Base-by-base conservation (phyloP, 495 filamentous ascomycete species). In the Neurospora tetraspora region DNA sequence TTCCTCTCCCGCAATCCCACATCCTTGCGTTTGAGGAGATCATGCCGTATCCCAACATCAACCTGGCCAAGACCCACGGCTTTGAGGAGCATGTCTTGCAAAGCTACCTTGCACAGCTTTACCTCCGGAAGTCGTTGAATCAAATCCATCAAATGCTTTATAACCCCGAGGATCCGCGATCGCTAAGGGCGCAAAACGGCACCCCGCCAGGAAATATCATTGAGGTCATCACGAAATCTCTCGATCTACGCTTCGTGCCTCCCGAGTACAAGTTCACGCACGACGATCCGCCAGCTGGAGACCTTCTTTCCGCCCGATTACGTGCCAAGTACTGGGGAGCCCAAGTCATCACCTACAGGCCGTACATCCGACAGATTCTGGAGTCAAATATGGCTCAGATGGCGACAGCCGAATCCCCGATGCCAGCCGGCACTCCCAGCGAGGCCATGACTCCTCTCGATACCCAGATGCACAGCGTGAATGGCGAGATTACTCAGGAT, bases 261-360 rank as follows among this genome's bases (percentile, higher is more conserved):
- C 75, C 77, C 2, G 77, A 77, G 71, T 87, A 86, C 80, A 78
- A 73, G 70, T 99, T 95, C 91, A 78, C 87, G 23, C 91, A 92
- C 68, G 77, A 77, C 3, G 91, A 94, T 47, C 83, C 84, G 2
- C 93, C 92, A 3, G 85, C 94, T 3, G 74, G 73, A 3, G 91
- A 97, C 38, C 96, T 99, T 71, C 90, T 97, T 31, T 85, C 86
- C 8, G 95, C 96, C 20, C 89, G 96, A 5, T 86, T 98, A 69
- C 89, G 96, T 37, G 96, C 93, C 7, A 99, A 99, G 77, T 98
- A 95, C 80, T 98, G 93, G 82, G 96, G 96, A 31, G 95, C 94
- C 0, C 87, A 89, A 53, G 94, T 97, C 68, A 94, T 99, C 78
- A 94, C 96, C 18, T 91, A 95, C 78, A 87, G 96, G 42, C 93